Evolutionary conservation across 768 basidiomycete species (phyloP), one percentile per base, ranked within the genome.

Genomic region (Boletus rufocinnamomeus): DNA sequence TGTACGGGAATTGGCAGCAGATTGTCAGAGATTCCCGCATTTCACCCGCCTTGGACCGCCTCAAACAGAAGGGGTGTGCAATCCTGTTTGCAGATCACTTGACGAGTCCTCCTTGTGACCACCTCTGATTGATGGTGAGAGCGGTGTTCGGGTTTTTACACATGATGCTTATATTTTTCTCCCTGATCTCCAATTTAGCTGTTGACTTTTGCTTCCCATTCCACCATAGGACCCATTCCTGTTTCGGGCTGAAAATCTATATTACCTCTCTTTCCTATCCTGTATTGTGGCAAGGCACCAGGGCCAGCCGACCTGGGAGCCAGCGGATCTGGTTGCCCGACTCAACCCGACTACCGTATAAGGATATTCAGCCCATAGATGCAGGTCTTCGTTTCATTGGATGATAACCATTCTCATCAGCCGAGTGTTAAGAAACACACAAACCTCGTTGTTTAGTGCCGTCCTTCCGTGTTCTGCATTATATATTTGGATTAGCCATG

Each of bases 1-100:
- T 88, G 21, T 76, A 84, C 57, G 86, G 85, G 13, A 74, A 83
- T 48, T 87, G 86, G 85, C 70, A 68, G 23, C 61, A 70, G 13
- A 74, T 78, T 35, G 51, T 76, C 9, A 46, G 56, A 0, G 76
- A 82, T 60, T 64, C 71, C n/a, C 75, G 72, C 23, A 81, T 82
- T 59, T 64, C 45, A 30, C 52, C 61, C 6, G 70, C 74, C 47
- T 60, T 67, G 54, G 66, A 74, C 38, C 59, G 65, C 30, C 59
- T 84, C 48, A 57, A 48, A n/a, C 64, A 69, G 14, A 75, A 70
- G 28, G 75, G 76, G 6, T 72, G 75, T 51, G 28, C 41, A 11
- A 50, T 80, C 34, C 50, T 72, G 54, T 59, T 44, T 49, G 61
- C 64, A 27, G 59, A 61, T 35, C 63, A 53, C 6, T 48, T 52